Evolutionary conservation across 495 filamentous ascomycete species (phyloP), one percentile per base, ranked within the genome.

Genomic region (Letharia columbiana): DNA sequence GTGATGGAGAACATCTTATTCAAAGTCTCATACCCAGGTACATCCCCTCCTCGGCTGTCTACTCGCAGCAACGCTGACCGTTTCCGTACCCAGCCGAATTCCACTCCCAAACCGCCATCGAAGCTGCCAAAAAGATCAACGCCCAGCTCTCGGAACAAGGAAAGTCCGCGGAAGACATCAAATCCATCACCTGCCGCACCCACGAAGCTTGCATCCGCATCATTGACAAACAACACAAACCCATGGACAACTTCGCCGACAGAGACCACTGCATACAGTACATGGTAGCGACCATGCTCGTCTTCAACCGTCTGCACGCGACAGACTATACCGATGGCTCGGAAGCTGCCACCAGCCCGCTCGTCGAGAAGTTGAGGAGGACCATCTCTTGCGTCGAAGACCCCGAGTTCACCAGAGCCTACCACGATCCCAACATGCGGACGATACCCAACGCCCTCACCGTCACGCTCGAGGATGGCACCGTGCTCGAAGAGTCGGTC

Each of bases 1-100:
- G 95, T 98, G 63, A 98, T 98, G 94, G 94, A 98, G 85, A 98
- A 98, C 75, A 90, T 98, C 58, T 89, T 98, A 59, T 98, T 98
- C 84, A 98, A 98, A 83, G 95, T 98, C 50, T 98, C 94, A 41
- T 96, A 96, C 75, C 92, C 92, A 73, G 89, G 89, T 91, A 77
- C 74, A 86, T 71, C 11, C 12, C 13, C 12, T 41, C 40, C n/a
- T 39, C 18, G 12, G 0, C 13, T 6, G 12, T 23, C 57, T 11
- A 15, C 17, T 42, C 7, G 12, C 31, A 1, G 15, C 17, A 44
- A 8, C 45, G 45, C 64, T 71, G 49, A 69, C 35, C 50, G 41
- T 63, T 62, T 52, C 62, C 66, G 40, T 70, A 59, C 69, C 44
- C 61, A 89, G 94, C 94, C 69, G 94, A 98, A 75, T 98, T 98